Percentiles rank a stretch among this genome's conserved stretches.
Evolutionary conservation across 257 asterid species (phyloP).

Genomic region (Penstemon barbatus): DNA sequence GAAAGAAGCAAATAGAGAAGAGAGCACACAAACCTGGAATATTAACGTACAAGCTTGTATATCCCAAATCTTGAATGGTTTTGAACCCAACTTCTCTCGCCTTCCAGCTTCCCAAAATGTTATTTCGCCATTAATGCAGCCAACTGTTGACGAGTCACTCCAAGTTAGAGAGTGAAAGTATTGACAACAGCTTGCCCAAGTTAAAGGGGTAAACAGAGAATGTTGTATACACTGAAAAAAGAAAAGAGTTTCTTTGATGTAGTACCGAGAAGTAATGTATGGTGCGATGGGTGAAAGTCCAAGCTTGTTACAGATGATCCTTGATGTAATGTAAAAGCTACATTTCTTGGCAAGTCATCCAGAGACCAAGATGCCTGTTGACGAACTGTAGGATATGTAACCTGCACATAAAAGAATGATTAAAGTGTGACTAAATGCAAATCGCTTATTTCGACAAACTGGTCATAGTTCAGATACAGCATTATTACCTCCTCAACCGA

Average conservation of each 20-base stretch:
- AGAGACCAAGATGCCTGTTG: conserved; percentile 81
- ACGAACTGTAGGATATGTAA: conserved; percentile 84
- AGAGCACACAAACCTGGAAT: conserved; percentile 62
- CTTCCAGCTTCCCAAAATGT: conserved; percentile 89
- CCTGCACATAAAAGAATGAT: conserved; percentile 48
- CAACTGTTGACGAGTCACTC: conserved; percentile 52
- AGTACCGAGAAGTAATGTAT: conserved; percentile 82
- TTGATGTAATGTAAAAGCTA: conserved; percentile 84
- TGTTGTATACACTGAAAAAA: conserved; percentile 3
- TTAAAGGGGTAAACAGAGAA: not conserved
- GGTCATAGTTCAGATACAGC: conserved; percentile 22
- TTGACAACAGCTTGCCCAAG: conserved; percentile 8
- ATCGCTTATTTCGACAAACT: not conserved
- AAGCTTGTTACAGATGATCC: conserved; percentile 83
- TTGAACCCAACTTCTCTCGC: conserved; percentile 76
- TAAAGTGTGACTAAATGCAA: conserved; percentile 20
- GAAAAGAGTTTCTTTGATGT: conserved; percentile 16
- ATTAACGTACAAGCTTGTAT: conserved; percentile 63
- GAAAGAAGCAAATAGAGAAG: conserved; percentile 12
- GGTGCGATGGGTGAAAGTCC: conserved; percentile 94
- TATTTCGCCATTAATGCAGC: conserved; percentile 85
- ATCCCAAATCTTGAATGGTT: conserved; percentile 91
- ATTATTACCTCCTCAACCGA: conserved; percentile 85
- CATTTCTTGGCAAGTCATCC: conserved; percentile 93
- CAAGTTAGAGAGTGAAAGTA: conserved; percentile 9